phyloP scores from a whole-genome alignment of 495 filamentous ascomycete genomes.

The Podospora pseudopauciseta region DNA sequence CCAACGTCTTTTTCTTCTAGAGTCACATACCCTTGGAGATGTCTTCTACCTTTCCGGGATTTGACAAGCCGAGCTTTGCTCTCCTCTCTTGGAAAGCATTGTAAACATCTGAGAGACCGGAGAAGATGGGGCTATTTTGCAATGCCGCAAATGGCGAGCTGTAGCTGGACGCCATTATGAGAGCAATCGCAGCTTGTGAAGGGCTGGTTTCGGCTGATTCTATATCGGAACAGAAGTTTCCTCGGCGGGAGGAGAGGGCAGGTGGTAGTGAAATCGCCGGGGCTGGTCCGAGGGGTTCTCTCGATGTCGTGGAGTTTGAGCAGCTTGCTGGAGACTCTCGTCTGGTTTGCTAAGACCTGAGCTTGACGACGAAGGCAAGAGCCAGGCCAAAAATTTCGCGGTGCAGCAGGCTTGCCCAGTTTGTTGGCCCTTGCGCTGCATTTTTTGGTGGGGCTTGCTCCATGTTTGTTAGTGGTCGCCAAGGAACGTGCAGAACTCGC shows the following conservation, averaged over 20 bases:
- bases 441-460: slow-evolving; percentile 3
- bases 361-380: slow-evolving; percentile 16
- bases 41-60: slow-evolving; percentile 89
- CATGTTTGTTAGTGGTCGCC: neutral
- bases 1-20: too few relatives aligned
- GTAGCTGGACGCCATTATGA: slow-evolving; percentile 43
- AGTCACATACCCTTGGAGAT: slow-evolving; percentile 57
- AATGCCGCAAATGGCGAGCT: slow-evolving; percentile 63
- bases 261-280: slow-evolving; percentile 8
- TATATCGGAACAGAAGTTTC: neutral
- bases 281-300: neutral
- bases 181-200: slow-evolving; percentile 11
- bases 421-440: slow-evolving; percentile 19
- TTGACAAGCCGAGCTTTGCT: slow-evolving; percentile 79
- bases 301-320: slow-evolving; percentile 14
- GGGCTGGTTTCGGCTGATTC: neutral
- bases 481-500: neutral
- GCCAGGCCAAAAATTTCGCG: slow-evolving; percentile 36
- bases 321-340: slow-evolving; percentile 11
- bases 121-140: slow-evolving; percentile 65
- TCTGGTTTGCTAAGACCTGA: slow-evolving; percentile 7
- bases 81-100: slow-evolving; percentile 78
- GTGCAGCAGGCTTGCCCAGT: slow-evolving; percentile 13
- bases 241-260: slow-evolving; percentile 15
- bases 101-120: slow-evolving; percentile 72